phyloP scores from a whole-genome alignment of 306 rosid genomes.

The Canavalia gladiata region DNA sequence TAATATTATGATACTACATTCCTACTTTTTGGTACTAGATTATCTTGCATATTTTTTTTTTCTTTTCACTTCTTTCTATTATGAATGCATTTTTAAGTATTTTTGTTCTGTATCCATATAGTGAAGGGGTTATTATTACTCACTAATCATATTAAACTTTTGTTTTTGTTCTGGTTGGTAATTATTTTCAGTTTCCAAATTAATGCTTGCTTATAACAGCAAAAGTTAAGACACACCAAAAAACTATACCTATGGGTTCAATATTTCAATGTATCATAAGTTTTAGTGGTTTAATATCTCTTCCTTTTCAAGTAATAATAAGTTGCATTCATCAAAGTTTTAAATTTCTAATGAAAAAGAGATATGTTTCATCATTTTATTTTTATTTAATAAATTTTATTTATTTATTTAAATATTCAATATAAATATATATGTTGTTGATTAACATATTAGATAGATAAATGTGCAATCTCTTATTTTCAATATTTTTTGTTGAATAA shows the following conservation, averaged over 20 bases:
- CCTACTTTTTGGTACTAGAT: too few species aligned
- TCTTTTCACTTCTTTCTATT: too few species aligned
- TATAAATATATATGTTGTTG: neutral
- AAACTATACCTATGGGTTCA: slow-evolving; percentile 83
- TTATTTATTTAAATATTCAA: neutral
- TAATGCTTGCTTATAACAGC: slow-evolving; percentile 33
- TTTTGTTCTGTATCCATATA: too few species aligned
- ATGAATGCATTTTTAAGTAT: too few species aligned
- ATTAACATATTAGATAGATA: neutral
- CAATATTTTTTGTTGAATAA: too few species aligned
- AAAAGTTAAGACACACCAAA: slow-evolving; percentile 87
- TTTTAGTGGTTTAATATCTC: slow-evolving; percentile 76
- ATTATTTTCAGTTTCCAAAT: too few species aligned
- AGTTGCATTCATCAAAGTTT: neutral
- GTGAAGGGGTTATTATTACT: too few species aligned
- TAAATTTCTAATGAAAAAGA: neutral
- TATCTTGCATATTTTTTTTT: too few species aligned
- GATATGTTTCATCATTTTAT: neutral
- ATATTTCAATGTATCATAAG: slow-evolving; percentile 81
- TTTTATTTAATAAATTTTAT: slow-evolving; percentile 6
- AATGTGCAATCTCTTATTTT: too few species aligned
- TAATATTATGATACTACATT: too few species aligned
- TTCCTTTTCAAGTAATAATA: slow-evolving; percentile 67
- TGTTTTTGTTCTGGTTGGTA: too few species aligned
- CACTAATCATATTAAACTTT: too few species aligned